A percentile compares a stretch with the other conserved stretches of the same genome.
Evolutionary conservation across 257 asterid genomes (phyloP).

Genomic region (Gynochthodes officinalis): DNA sequence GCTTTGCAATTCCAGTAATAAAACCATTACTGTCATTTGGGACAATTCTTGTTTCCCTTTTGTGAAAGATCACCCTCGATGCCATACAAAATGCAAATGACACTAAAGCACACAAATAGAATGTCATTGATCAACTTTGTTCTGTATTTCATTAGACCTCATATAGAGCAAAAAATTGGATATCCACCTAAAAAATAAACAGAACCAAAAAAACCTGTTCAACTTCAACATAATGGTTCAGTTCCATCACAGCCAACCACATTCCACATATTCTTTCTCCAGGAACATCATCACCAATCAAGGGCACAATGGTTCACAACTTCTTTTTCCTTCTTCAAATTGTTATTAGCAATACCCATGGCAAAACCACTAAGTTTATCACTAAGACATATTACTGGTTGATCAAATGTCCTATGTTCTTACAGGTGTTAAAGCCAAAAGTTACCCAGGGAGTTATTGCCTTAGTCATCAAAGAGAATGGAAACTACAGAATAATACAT

Average conservation of each 20-base stretch:
- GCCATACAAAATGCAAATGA: background rate
- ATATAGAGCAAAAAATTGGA: background rate
- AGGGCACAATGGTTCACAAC: background rate
- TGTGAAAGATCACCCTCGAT: background rate
- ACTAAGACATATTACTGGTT: background rate
- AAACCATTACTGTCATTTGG: background rate
- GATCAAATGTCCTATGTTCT: background rate
- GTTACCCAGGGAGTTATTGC: background rate
- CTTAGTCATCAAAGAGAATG: background rate
- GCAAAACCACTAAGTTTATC: background rate
- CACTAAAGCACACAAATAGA: background rate
- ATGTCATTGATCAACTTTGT: background rate
- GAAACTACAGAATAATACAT: background rate
- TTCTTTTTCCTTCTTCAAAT: background rate
- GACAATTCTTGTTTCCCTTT: background rate
- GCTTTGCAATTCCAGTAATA: background rate
- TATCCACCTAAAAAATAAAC: background rate
- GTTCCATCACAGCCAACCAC: background rate
- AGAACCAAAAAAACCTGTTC: background rate
- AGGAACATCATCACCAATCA: background rate
- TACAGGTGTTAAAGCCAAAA: background rate
- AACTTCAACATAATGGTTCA: background rate
- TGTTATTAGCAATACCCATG: background rate
- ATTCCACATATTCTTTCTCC: background rate
- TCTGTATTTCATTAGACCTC: background rate